A percentile compares a stretch with the other conserved stretches of the same genome.
These are phyloP conservation scores for Cadophora sp. DNA, from an alignment of 2,329 filamentous ascomycete genomes.

Conservation along the genomic window DNA sequence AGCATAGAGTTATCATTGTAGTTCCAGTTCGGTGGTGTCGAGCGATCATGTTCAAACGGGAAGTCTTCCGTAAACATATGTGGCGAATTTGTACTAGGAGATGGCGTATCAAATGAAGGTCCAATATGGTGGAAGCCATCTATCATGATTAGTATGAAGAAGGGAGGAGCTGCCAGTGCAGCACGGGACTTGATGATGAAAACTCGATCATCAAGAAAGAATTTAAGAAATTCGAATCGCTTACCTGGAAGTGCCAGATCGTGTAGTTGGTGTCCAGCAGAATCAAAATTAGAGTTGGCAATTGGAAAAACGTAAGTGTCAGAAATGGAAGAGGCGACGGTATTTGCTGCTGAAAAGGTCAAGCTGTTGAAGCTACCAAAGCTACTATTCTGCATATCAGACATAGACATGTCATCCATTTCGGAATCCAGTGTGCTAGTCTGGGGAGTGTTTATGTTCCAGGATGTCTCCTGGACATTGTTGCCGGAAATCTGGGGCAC, in stretches of 20 bases:
- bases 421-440: conserved; percentile 26
- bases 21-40: conserved; percentile 16
- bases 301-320: conserved; percentile 36
- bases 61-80: conserved; percentile 27
- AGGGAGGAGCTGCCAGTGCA: background rate
- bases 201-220: background rate
- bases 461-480: conserved; percentile 30
- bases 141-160: conserved; percentile 24
- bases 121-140: conserved; percentile 32
- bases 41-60: conserved; percentile 27
- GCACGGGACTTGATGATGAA: background rate
- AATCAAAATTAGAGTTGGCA: conserved; percentile 25
- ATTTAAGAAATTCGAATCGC: background rate
- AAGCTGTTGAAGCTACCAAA: conserved; percentile 36
- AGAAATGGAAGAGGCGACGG: conserved; percentile 34
- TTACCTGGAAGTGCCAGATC: conserved; percentile 35
- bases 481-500: conserved; percentile 29
- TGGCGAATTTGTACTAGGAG: conserved; percentile 24
- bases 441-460: conserved; percentile 27
- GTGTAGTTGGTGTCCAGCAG: conserved; percentile 25
- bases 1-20: conserved; percentile 13
- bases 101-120: conserved; percentile 20
- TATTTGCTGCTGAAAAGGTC: conserved; percentile 31
- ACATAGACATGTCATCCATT: conserved; percentile 31
- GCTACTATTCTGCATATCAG: conserved; percentile 36